Evolutionary conservation across 768 basidiomycete genomes (phyloP).

Genomic region (Exidia glandulosa): DNA sequence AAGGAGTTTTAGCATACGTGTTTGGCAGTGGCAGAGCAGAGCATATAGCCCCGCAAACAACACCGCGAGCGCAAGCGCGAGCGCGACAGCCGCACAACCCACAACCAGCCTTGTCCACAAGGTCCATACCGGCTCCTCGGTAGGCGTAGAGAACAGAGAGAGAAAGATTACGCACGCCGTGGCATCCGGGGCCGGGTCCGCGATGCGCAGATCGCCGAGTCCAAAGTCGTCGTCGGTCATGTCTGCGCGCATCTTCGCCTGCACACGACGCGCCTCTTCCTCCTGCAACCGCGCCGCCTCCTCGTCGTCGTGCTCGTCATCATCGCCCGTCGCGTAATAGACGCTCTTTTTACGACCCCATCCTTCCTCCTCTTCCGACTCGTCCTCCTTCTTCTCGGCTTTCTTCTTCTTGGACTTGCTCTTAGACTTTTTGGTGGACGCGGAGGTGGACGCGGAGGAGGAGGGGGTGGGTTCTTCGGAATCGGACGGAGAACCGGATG

Average conservation of each 20-base stretch:
- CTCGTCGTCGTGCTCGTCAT: conserved; percentile 67
- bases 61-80: conserved; percentile 3
- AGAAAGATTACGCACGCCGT: conserved; percentile 21
- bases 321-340: conserved; percentile 51
- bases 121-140: neutral
- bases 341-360: conserved; percentile 76
- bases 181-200: neutral
- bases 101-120: neutral
- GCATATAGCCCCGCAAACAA: no score
- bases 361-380: conserved; percentile 46
- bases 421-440: conserved; percentile 14
- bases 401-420: conserved; percentile 2
- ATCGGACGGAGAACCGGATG: conserved; percentile 26
- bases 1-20: no score
- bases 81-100: neutral
- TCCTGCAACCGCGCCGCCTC: conserved; percentile 84
- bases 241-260: conserved; percentile 58
- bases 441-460: no score
- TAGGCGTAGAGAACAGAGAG: neutral
- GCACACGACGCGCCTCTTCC: conserved; percentile 72
- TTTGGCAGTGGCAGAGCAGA: no score
- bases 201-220: conserved; percentile 41
- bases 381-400: conserved; percentile 16
- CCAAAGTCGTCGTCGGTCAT: conserved; percentile 80
- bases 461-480: no score